Evolutionary conservation across 2,329 filamentous ascomycete species (phyloP).

Genomic region (Cadophora luteo-olivacea): DNA sequence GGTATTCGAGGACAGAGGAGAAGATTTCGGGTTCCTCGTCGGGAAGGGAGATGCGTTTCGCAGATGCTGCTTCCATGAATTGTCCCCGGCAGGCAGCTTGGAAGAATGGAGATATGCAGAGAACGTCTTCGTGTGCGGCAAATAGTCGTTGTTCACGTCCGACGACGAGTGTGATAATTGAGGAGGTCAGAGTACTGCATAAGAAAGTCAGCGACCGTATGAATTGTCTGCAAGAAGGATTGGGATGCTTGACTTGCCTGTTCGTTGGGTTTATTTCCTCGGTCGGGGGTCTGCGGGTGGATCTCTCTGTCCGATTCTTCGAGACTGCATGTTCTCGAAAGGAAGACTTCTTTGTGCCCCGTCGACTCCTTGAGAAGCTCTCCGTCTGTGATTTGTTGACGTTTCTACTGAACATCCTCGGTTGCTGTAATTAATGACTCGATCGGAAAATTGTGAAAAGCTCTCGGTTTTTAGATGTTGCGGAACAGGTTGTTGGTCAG

Average conservation of each 20-base stretch:
- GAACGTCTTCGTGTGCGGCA: constrained; percentile 87
- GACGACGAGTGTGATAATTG: constrained; percentile 81
- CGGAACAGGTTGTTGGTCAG: constrained; percentile 7
- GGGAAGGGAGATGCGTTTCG: constrained; percentile 79
- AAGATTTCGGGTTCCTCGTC: constrained; percentile 91
- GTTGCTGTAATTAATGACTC: constrained; percentile 19
- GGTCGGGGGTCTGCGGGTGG: constrained; percentile 38
- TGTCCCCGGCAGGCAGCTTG: constrained; percentile 66
- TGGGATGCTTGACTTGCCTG: constrained; percentile 35
- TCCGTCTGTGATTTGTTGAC: constrained; percentile 42
- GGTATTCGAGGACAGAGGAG: constrained; percentile 86
- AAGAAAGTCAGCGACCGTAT: constrained; percentile 30
- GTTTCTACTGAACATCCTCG: constrained; percentile 41
- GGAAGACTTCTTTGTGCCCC: constrained; percentile 40
- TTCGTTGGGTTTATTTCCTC: constrained; percentile 36
- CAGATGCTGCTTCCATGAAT: constrained; percentile 60
- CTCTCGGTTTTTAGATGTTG: constrained; percentile 4
- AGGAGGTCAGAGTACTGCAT: constrained; percentile 62
- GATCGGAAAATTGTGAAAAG: constrained; percentile 15
- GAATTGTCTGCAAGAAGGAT: constrained; percentile 9
- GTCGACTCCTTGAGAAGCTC: constrained; percentile 43
- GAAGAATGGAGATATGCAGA: constrained; percentile 82
- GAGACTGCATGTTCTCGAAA: constrained; percentile 46
- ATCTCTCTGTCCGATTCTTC: constrained; percentile 43
- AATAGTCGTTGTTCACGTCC: constrained; percentile 87